phyloP scores from a whole-genome alignment of 768 basidiomycete genomes.

The Xerocomus spinulosus region DNA sequence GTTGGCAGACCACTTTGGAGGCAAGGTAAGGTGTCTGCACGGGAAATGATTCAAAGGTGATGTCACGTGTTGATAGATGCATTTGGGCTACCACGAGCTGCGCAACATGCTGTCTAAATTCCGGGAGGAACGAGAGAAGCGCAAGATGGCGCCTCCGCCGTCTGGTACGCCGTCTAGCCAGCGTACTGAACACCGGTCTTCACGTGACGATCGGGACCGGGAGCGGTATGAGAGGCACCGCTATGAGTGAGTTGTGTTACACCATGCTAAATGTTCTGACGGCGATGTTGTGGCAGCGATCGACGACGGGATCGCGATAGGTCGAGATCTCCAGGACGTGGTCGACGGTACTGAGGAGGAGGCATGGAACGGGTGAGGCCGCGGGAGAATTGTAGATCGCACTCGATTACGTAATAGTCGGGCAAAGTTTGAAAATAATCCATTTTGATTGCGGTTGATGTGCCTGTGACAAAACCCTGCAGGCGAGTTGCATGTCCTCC shows the following conservation, averaged over 20 bases:
- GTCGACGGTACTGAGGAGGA: conserved; percentile 45
- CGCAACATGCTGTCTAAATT: conserved; percentile 91
- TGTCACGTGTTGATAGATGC: conserved; percentile 67
- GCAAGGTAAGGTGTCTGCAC: conserved; percentile 65
- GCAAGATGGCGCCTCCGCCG: conserved; percentile 55
- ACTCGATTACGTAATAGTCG: conserved; percentile 22
- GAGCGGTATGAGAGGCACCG: conserved; percentile 73
- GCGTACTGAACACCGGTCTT: conserved; percentile 50
- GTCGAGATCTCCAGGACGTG: conserved; percentile 63
- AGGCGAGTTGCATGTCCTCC: conserved; percentile 21
- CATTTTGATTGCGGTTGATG: conserved; percentile 28
- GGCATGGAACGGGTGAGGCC: conserved; percentile 26
- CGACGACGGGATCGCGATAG: conserved; percentile 70
- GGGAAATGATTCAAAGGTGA: conserved; percentile 23
- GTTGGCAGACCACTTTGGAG: conserved; percentile 98
- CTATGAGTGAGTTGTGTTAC: conserved; percentile 57
- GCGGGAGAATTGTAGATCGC: neutral
- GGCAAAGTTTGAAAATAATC: conserved; percentile 24
- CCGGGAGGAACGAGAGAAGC: conserved; percentile 84
- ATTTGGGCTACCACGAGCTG: conserved; percentile 96
- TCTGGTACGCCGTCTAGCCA: conserved; percentile 36
- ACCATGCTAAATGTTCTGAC: conserved; percentile 14
- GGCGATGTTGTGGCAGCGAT: conserved; percentile 41
- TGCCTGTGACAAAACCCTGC: conserved; percentile 34
- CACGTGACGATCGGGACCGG: conserved; percentile 63